Evolutionary conservation across 2,329 filamentous ascomycete genomes (phyloP).

Genomic region (Leptographium radiaticola): DNA sequence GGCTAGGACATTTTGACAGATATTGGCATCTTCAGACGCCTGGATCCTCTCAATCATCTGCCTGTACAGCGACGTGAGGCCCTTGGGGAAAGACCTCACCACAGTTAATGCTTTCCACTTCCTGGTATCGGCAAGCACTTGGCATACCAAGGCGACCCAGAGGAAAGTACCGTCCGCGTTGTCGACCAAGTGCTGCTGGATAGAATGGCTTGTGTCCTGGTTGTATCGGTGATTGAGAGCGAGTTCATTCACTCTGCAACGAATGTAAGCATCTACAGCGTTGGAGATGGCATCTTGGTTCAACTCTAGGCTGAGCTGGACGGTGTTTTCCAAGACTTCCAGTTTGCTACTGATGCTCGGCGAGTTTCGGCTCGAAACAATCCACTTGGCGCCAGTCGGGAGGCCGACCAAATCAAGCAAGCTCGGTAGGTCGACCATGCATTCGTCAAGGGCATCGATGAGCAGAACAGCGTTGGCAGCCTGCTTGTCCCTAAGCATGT

Average conservation of each 20-base stretch:
- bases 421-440: constrained; percentile 14
- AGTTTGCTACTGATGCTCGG: constrained; percentile 21
- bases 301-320: constrained; percentile 22
- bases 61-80: constrained; percentile 23
- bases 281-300: constrained; percentile 15
- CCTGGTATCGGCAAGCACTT: constrained; percentile 11
- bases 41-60: constrained; percentile 24
- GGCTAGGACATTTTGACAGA: constrained; percentile 22
- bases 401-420: constrained; percentile 24
- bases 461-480: constrained; percentile 21
- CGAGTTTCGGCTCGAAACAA: constrained; percentile 30
- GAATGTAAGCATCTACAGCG: constrained; percentile 26
- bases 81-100: constrained; percentile 18
- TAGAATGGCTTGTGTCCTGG: constrained; percentile 5
- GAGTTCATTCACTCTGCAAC: constrained; percentile 19
- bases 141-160: constrained; percentile 28
- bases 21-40: constrained; percentile 14
- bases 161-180: constrained; percentile 29
- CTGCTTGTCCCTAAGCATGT: constrained; percentile 24
- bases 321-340: constrained; percentile 8
- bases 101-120: constrained; percentile 10
- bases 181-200: constrained; percentile 13
- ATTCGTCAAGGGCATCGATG: constrained; percentile 36
- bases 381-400: constrained; percentile 22
- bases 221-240: constrained; percentile 15